These are phyloP conservation scores for Apiospora sp. DNA, from an alignment of 2,329 filamentous ascomycete genomes.

Conservation along the genomic window DNA sequence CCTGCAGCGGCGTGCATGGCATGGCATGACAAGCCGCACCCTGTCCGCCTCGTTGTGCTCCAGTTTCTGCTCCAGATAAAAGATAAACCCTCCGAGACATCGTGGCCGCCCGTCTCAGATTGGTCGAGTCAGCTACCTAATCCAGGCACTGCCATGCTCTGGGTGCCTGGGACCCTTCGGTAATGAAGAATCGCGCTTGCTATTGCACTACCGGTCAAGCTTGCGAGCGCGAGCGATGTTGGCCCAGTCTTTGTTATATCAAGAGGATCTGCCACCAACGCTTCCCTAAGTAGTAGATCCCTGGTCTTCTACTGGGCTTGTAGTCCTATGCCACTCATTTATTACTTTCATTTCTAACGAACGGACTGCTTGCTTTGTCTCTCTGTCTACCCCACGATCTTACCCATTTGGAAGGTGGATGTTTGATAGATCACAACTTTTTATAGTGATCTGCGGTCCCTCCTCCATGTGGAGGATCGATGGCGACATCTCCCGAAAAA, in stretches of 20 bases:
- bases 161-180: neutral
- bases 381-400: constrained; percentile 1
- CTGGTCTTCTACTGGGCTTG: neutral
- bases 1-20: constrained; percentile 10
- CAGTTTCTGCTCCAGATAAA: constrained; percentile 8
- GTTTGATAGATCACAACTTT: neutral
- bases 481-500: neutral
- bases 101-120: constrained; percentile 17
- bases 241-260: neutral
- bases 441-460: neutral
- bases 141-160: neutral
- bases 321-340: neutral
- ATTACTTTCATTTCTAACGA: neutral
- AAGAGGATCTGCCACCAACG: neutral
- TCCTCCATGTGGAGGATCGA: neutral
- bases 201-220: neutral
- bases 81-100: constrained; percentile 5
- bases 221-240: neutral
- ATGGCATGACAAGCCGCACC: constrained; percentile 9
- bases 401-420: neutral
- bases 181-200: neutral
- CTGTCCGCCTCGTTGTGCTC: neutral
- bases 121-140: neutral
- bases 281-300: neutral
- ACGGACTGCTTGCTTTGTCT: neutral